Percentiles rank a stretch among this genome's conserved stretches.
Conservation (phyloP, 108 stramenopile genomes). For the Nitzschia sp. region DNA sequence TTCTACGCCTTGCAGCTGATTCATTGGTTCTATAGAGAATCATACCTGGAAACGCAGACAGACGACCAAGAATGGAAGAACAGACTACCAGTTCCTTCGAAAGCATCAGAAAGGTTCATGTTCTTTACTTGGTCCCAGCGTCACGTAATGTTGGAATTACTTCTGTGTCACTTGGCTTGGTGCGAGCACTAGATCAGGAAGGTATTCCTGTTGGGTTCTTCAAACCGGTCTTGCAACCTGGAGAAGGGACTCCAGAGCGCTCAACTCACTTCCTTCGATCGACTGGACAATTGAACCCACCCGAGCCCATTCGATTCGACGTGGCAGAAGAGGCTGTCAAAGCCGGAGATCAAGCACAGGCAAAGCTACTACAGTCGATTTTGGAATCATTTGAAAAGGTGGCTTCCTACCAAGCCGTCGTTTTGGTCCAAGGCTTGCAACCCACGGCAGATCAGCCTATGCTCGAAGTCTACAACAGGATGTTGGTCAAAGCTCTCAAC, state of each 20-base stretch:
- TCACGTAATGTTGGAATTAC: constrained; percentile 17
- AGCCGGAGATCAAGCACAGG: constrained; percentile 5
- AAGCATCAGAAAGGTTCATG: neutral
- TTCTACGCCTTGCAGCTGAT: too few species aligned
- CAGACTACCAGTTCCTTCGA: too few species aligned
- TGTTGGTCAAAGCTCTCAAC: constrained; percentile 19
- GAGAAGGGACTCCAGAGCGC: constrained; percentile 7
- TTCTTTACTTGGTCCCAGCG: constrained; percentile 17
- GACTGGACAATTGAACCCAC: neutral
- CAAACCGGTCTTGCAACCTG: constrained; percentile 19
- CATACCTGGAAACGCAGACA: too few species aligned
- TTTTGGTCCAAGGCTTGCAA: constrained; percentile 29
- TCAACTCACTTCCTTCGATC: constrained; percentile 24
- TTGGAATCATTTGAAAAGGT: constrained; percentile 20
- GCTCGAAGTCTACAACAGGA: constrained; percentile 18
- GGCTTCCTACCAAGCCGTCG: neutral
- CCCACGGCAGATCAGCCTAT: constrained; percentile 22
- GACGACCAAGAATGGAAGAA: too few species aligned
- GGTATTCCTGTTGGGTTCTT: constrained; percentile 24
- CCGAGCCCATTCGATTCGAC: constrained; percentile 12
- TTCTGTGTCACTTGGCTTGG: constrained; percentile 21
- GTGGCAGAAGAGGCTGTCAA: constrained; percentile 11
- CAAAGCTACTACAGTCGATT: constrained; percentile 7
- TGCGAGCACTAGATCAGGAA: constrained; percentile 24
- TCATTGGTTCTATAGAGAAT: too few species aligned